These are phyloP conservation scores for Aspergillus funiculosus DNA, from an alignment of 495 filamentous ascomycete species.

Conservation along the genomic window DNA sequence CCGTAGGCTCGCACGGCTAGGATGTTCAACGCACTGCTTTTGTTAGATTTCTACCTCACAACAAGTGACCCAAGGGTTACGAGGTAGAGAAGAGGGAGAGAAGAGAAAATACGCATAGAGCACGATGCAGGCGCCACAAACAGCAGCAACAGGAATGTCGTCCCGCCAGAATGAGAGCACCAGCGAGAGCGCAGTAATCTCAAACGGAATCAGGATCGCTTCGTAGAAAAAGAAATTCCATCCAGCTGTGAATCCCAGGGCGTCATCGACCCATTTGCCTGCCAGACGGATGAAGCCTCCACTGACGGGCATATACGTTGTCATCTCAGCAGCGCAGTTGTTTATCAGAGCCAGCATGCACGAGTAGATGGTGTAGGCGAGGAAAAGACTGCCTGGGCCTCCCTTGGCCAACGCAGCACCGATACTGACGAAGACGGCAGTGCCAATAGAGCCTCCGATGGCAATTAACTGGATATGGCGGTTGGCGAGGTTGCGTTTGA, in stretches of 20 bases:
- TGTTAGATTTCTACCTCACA: too few species aligned
- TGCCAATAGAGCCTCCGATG: slow-evolving; percentile 31
- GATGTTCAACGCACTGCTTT: slow-evolving; percentile 18
- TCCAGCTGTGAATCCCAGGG: slow-evolving; percentile 47
- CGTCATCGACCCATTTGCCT: slow-evolving; percentile 46
- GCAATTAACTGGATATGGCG: slow-evolving; percentile 28
- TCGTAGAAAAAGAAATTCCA: slow-evolving; percentile 62
- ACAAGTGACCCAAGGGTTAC: too few species aligned
- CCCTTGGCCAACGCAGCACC: slow-evolving; percentile 33
- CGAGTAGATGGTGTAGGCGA: slow-evolving; percentile 31
- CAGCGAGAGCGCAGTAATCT: slow-evolving; percentile 63
- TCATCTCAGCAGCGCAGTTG: slow-evolving; percentile 41
- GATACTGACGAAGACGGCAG: slow-evolving; percentile 26
- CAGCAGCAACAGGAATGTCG: slow-evolving; percentile 54
- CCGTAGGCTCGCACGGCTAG: slow-evolving; percentile 62
- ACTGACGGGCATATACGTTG: slow-evolving; percentile 48
- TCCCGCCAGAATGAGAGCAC: slow-evolving; percentile 66
- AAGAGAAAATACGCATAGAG: slow-evolving; percentile 21
- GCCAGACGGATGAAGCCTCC: slow-evolving; percentile 47
- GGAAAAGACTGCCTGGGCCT: slow-evolving; percentile 47
- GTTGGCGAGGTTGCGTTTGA: slow-evolving; percentile 19
- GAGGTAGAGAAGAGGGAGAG: too few species aligned
- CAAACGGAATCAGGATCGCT: slow-evolving; percentile 64
- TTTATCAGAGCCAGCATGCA: slow-evolving; percentile 30
- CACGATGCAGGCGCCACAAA: slow-evolving; percentile 51